Evolutionary conservation across 768 basidiomycete genomes (phyloP), one percentile per base, ranked within the genome.

Genomic region (Gelatoporia subvermispora): DNA sequence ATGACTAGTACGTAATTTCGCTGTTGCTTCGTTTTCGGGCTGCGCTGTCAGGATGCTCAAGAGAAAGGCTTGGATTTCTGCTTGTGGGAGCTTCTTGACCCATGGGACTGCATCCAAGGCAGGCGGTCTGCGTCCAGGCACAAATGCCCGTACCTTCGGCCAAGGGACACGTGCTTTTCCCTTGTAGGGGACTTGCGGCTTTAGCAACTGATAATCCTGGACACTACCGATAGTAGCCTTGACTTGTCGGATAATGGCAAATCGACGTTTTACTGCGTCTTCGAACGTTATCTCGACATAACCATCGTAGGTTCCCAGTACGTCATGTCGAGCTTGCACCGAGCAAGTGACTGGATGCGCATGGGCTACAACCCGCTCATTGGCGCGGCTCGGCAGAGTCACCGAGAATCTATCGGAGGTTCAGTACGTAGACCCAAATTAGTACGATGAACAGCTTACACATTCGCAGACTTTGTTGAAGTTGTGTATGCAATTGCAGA

Each of bases 271-370:
- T 15, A 7, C 28, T 15, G n/a, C 3, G 13, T 25, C 18, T 51
- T 77, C 62, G 56, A 85, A 78, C 0, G 71, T 44, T 17, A 85
- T 51, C 52, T 84, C 81, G 3, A 78, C 50, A 0, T 78, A 72
- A 39, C 79, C 79, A 43, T 79, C 71, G 49, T 70, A 79, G 2
- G 76, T 67, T 9, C 83, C 82, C 24, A 44, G 51, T 0, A 52
- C 34, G 0, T 28, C 8, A 0, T 74, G 68, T 3, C 51, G 58
- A 41, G 23, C 2, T 24, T n/a, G 35, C 25, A 47, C 16, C 15
- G 45, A 35, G 25, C 5, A 36, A 8, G 22, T 37, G 13, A 17
- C n/a, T 20, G n/a, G 17, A 20, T 20, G 41, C 16, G 38, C 38
- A 40, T 8, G 17, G 38, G 16, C 16, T 40, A 8, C 21, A 8